These are phyloP conservation scores for Hypoxylon perforatum DNA, from an alignment of 495 filamentous ascomycete species.

Conservation along the genomic window DNA sequence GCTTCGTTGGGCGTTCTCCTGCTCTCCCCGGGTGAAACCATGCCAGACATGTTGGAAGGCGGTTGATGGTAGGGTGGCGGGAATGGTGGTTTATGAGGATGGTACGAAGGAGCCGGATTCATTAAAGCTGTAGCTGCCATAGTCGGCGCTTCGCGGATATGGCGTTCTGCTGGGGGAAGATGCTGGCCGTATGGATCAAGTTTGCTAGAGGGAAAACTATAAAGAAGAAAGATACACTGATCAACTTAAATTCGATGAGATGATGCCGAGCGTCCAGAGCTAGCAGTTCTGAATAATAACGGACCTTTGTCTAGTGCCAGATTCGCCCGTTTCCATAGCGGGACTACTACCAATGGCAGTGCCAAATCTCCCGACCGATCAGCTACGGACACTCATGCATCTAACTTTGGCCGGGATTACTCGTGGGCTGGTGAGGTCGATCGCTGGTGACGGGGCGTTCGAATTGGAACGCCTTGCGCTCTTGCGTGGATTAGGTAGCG, in stretches of 20 bases:
- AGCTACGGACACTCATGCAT: constrained; percentile 45
- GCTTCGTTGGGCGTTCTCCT: constrained; percentile 55
- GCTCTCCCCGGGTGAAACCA: constrained; percentile 59
- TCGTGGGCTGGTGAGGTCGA: constrained; percentile 21
- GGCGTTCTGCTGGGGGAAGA: constrained; percentile 50
- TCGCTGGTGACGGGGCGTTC: constrained; percentile 17
- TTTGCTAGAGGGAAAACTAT: constrained; percentile 42
- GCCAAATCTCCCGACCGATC: constrained; percentile 47
- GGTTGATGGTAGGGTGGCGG: constrained; percentile 53
- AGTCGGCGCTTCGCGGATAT: constrained; percentile 51
- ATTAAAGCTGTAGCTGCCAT: constrained; percentile 63
- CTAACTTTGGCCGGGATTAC: constrained; percentile 37
- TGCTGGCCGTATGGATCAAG: constrained; percentile 49
- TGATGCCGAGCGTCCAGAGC: constrained; percentile 30
- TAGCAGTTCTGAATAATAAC: constrained; percentile 44
- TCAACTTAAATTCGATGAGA: constrained; percentile 42
- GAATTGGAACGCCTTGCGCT: constrained; percentile 1
- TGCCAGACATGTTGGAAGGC: constrained; percentile 50
- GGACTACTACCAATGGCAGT: constrained; percentile 48
- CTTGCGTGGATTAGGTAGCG: background rate
- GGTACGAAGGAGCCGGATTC: constrained; percentile 57
- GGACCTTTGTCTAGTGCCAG: constrained; percentile 62
- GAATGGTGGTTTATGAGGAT: constrained; percentile 51
- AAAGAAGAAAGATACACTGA: constrained; percentile 34
- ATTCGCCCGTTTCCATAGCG: constrained; percentile 65